Base-by-base conservation (phyloP, 768 basidiomycete species). In the Naganishia onofrii region DNA sequence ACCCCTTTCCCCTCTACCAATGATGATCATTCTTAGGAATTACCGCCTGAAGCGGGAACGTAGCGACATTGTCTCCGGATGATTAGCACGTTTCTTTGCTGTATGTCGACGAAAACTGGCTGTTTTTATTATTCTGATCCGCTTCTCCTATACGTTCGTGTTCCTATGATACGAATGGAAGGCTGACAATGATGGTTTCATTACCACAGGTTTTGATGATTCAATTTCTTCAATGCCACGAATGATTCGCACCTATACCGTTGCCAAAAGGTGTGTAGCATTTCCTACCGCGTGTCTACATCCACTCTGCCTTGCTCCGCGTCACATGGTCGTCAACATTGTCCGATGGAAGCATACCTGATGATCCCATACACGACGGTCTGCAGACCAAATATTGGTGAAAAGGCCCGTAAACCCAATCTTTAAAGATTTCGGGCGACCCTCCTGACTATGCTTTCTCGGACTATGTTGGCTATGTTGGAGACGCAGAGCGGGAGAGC, bases 281-380 rank as follows among this genome's bases (percentile, higher is more conserved):
- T 1, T 63, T 46, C 13, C 42, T 9, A 9, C 2, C 26, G 38
- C 60, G 23, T 28, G 23, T 19, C 28, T 12, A n/a, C 8, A 36
- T 19, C 8, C 34, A 26, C 3, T 42, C 42, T 28, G 38, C 19
- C 60, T 44, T 42, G 60, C 12, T 7, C n/a, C 21, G 6, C 57
- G 15, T 42, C 48, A 6, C 3, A 26, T 23, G 3, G 3, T 23
- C 48, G 5, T 23, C 23, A 23, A 23, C 57, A 58, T 36, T n/a
- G 57, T 17, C 29, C 23, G 23, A 8, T 46, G 38, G 21, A 44
- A 44, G 60, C 60, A 63, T 63, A 69, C 19, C 28, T 69, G 68
- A 69, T 58, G 68, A 69, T 69, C 55, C 68, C 68, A 69, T 69
- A 69, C 68, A 69, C 68, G 68, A 69, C 68, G 68, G 68, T 69